Base-by-base conservation (phyloP, 768 basidiomycete genomes). In the Trametes villosa region DNA sequence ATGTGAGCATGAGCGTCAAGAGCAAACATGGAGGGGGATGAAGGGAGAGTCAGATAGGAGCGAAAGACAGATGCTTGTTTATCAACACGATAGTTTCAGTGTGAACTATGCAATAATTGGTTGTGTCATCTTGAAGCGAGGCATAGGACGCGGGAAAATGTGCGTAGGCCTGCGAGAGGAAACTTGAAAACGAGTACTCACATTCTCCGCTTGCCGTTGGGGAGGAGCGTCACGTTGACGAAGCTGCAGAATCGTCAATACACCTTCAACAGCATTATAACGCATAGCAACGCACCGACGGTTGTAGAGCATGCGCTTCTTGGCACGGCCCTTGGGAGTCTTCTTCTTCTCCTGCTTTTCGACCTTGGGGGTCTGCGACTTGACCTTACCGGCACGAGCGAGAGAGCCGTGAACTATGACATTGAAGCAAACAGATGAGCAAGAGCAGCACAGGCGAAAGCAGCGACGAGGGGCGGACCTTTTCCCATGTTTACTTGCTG, bases 311-410 rank as follows among this genome's bases (percentile, higher is more conserved):
- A 92, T 81, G 66, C 93, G 85, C 85, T 98, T 98, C 90, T 96
- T 97, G 64, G 96, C 96, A 75, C 96, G 94, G 65, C 96, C 96
- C 80, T 91, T 96, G 58, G 94, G 94, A 38, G 81, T 87, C 88
- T 98, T 98, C 90, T 95, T 95, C 90, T 97, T 98, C 83, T 98
- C 96, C 82, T 96, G 94, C 77, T 89, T 87, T 73, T 97, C 96
- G 74, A 97, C 96, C 81, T 98, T 98, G 72, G 96, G 96, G 72
- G 90, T 92, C 81, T 96, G 94, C 70, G 92, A 93, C 82, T 94
- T 97, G 84, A 98, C 96, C 87, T 98, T 98, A 78, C 96, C 96
- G 76, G 95, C 95, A 84, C 95, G 95, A 81, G 95, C 95, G 81
- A 96, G 94, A 76, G 95, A 98, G 77, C 95, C 95, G 91, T 98